These are phyloP conservation scores for Rhododendron simsii DNA, from an alignment of 148 eudicot genomes.

Conservation along the genomic window DNA sequence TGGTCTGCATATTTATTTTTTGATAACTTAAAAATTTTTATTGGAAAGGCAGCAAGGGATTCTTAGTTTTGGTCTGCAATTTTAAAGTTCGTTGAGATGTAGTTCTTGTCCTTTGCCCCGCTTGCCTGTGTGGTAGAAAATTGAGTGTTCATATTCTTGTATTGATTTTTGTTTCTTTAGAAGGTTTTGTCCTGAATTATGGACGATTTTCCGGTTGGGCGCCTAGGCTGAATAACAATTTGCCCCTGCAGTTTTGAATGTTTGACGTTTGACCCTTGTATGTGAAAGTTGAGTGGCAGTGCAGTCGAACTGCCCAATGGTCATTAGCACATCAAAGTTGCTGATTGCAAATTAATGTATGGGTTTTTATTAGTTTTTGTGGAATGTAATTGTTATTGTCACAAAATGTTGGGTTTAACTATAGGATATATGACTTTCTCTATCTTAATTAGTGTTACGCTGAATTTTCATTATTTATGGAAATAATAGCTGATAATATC, in stretches of 20 bases:
- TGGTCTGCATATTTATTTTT: background rate
- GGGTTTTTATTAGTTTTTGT: background rate
- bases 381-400: background rate
- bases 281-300: background rate
- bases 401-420: background rate
- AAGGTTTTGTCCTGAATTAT: background rate
- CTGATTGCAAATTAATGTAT: background rate
- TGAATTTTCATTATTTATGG: background rate
- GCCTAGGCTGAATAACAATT: background rate
- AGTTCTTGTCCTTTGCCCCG: background rate
- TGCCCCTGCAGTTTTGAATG: background rate
- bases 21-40: background rate
- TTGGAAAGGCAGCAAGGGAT: background rate
- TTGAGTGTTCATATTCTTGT: background rate
- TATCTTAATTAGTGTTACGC: background rate
- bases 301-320: background rate
- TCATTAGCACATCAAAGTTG: background rate
- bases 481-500: background rate
- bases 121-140: background rate
- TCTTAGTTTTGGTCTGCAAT: background rate
- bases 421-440: background rate
- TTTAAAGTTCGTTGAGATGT: background rate
- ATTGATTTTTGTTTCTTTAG: background rate
- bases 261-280: background rate
- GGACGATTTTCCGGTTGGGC: background rate